phyloP scores from a whole-genome alignment of 2,329 filamentous ascomycete genomes.

The Leptodontidium sp. region DNA sequence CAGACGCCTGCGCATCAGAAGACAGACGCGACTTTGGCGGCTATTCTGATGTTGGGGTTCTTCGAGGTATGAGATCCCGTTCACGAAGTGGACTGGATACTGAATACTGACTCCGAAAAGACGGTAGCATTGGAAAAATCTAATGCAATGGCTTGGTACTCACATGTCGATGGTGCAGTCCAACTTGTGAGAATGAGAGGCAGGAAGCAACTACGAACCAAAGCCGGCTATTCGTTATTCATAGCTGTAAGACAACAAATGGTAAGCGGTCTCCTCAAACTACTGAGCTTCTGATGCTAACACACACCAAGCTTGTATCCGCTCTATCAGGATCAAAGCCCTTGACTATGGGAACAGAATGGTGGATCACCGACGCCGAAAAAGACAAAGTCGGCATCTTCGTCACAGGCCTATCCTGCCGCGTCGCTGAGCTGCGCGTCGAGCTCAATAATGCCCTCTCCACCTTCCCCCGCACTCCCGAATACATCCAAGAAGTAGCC shows the following conservation, averaged over 20 bases:
- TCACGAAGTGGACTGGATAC: neutral
- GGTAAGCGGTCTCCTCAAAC: slow-evolving; percentile 49
- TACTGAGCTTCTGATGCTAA: slow-evolving; percentile 59
- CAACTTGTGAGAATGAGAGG: slow-evolving; percentile 66
- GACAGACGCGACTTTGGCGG: slow-evolving; percentile 65
- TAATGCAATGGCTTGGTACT: slow-evolving; percentile 66
- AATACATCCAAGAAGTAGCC: slow-evolving; percentile 59
- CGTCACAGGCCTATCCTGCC: slow-evolving; percentile 56
- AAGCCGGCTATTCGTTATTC: slow-evolving; percentile 63
- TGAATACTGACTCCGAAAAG: slow-evolving; percentile 43
- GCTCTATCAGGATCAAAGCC: slow-evolving; percentile 61
- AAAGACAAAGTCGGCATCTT: slow-evolving; percentile 59
- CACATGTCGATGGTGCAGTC: slow-evolving; percentile 70
- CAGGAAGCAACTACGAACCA: slow-evolving; percentile 61
- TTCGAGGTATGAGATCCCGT: slow-evolving; percentile 57
- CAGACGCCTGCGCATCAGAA: slow-evolving; percentile 57
- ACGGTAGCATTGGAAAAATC: slow-evolving; percentile 60
- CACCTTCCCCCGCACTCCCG: slow-evolving; percentile 54
- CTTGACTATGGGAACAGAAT: slow-evolving; percentile 62
- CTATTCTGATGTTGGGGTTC: slow-evolving; percentile 66
- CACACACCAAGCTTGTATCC: slow-evolving; percentile 62
- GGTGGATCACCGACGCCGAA: slow-evolving; percentile 65
- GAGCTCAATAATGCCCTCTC: slow-evolving; percentile 61
- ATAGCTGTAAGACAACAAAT: slow-evolving; percentile 68
- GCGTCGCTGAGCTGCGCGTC: slow-evolving; percentile 62